Conservation (phyloP, 192 early-diverging fungal genomes). For the Ambispora gerdemannii region DNA sequence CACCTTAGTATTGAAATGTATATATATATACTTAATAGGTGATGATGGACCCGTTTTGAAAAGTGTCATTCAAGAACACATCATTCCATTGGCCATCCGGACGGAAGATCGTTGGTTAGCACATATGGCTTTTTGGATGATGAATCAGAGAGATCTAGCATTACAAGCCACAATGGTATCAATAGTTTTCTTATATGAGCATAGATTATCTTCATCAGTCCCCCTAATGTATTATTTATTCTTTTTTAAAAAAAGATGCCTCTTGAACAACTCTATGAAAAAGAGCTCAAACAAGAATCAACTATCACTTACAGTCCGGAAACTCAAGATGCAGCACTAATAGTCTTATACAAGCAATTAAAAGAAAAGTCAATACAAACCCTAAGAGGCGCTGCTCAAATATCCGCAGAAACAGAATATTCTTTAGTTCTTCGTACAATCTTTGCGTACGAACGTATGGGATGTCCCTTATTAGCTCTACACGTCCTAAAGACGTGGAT, state of each 20-base stretch:
- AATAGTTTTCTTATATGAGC: too few species aligned
- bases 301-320: not conserved
- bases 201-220: too few species aligned
- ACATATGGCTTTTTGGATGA: constrained; percentile 47
- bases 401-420: constrained; percentile 53
- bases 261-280: constrained; percentile 1
- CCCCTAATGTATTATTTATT: not conserved
- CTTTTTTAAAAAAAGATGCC: constrained; percentile 1
- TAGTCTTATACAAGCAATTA: constrained; percentile 70
- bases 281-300: not conserved
- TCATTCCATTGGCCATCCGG: constrained; percentile 55
- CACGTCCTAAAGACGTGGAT: constrained; percentile 61
- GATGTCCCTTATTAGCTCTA: constrained; percentile 72
- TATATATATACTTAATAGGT: too few species aligned
- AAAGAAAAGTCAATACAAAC: constrained; percentile 50
- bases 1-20: too few species aligned
- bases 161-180: constrained; percentile 27
- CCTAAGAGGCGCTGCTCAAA: constrained; percentile 41
- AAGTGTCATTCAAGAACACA: constrained; percentile 45
- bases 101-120: constrained; percentile 68
- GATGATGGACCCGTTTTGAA: constrained; percentile 55
- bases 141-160: constrained; percentile 32
- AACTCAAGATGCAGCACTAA: constrained; percentile 60
- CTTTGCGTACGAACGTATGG: constrained; percentile 71
- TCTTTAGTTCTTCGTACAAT: constrained; percentile 60